Base-by-base conservation (phyloP, 2,329 filamentous ascomycete species). In the Lasiodiplodia sp. region DNA sequence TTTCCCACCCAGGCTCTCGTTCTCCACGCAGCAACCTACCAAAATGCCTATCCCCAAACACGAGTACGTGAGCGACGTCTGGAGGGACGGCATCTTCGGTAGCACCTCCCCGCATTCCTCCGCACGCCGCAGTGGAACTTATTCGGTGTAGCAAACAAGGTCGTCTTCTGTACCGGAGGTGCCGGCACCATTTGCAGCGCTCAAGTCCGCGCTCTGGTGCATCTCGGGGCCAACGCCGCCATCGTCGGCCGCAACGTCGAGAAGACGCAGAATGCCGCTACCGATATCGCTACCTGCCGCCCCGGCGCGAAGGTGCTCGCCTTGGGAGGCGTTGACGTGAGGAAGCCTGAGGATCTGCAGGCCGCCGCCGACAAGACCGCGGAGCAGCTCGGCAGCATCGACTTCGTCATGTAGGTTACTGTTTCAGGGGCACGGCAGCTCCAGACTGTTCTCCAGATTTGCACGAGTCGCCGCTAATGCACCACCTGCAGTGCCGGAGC, bases 161-260 rank as follows among this genome's bases (percentile, higher is more conserved):
- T 98, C 55, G 88, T 95, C 73, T 97, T 98, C 81, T 96, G 96
- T 76, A 99, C 96, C 3, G 96, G 96, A 69, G 96, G 96, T 65
- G 94, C 94, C 5, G 95, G 96, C 67, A 91, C 92, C 31, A 98
- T 99, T 76, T 97, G 96, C 84, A 96, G 92, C 74, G 94, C 92
- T 67, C 96, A 98, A 83, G 96, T 97, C 38, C 88, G 94, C 72
- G 96, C 96, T 4, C 85, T 99, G 69, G 94, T 99, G 28, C 88
- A 94, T 71, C 89, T 99, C 8, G 96, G 96, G 66, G 95, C 94
- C 55, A 91, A 98, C 75, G 96, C 96, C 62, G 97, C 92, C 81
- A 98, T 99, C 76, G 88, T 98, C 68, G 96, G 96, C 51, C 91
- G 96, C 73, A 97, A 93, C 78, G 87, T 91, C 55, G 89, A 93